Conservation (phyloP, 2,329 filamentous ascomycete species). For the Neoascochyta sp. region DNA sequence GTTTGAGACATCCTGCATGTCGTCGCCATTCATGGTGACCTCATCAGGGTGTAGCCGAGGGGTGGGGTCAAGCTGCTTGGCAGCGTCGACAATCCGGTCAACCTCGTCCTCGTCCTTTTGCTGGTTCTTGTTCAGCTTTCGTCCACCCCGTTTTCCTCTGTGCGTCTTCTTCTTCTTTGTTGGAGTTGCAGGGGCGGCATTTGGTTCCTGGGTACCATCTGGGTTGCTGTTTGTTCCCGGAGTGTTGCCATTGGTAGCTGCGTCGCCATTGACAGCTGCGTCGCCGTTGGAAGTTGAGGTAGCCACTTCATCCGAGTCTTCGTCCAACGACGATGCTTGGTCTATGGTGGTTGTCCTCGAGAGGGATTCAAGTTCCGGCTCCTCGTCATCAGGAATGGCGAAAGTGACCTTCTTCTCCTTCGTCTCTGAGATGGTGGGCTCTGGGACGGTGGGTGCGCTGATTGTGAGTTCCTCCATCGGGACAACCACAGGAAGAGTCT, state of each 20-base stretch:
- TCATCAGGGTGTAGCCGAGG: constrained; percentile 39
- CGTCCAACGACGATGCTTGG: constrained; percentile 16
- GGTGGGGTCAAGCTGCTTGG: constrained; percentile 35
- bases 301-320: constrained; percentile 13
- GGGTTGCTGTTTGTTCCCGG: constrained; percentile 12
- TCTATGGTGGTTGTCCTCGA: constrained; percentile 35
- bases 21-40: constrained; percentile 41
- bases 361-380: constrained; percentile 32
- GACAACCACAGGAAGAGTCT: constrained; percentile 6
- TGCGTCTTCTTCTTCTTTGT: constrained; percentile 50
- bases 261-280: too few relatives aligned
- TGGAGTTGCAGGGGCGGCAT: constrained; percentile 21
- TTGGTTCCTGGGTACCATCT: constrained; percentile 19
- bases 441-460: constrained; percentile 8
- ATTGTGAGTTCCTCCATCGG: constrained; percentile 6
- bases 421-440: constrained; percentile 18
- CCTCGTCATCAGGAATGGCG: constrained; percentile 28
- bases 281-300: constrained; percentile 7
- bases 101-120: constrained; percentile 36
- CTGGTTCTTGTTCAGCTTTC: constrained; percentile 44
- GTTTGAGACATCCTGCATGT: constrained; percentile 46
- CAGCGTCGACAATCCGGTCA: constrained; percentile 40
- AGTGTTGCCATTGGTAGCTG: too few relatives aligned
- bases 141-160: constrained; percentile 47
- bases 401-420: constrained; percentile 36